phyloP scores from a whole-genome alignment of 257 asterid genomes.

The Solanum gracilifrons region DNA sequence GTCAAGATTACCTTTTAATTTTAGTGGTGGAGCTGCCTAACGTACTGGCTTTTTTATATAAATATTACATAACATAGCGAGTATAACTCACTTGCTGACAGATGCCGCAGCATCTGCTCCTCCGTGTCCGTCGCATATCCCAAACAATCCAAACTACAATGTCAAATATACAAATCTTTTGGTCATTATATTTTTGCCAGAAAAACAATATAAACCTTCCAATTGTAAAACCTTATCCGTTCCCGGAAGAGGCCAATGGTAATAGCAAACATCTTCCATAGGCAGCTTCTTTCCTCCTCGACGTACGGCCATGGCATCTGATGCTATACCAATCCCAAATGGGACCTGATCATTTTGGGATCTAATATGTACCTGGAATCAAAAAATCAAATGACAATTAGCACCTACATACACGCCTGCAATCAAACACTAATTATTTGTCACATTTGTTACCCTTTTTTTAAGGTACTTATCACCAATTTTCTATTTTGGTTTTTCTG shows the following conservation, averaged over 20 bases:
- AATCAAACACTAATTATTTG: not conserved
- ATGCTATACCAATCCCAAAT: conserved; percentile 71
- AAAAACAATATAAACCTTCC: not conserved
- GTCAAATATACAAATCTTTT: conserved; percentile 3
- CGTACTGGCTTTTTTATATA: not conserved
- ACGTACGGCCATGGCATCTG: conserved; percentile 83
- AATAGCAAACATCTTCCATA: conserved; percentile 86
- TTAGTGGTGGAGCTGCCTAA: not conserved
- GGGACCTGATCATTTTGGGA: conserved; percentile 52
- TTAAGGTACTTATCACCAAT: not conserved
- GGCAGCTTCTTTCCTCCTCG: conserved; percentile 79
- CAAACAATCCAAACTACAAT: conserved; percentile 79
- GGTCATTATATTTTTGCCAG: not conserved
- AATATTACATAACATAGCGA: not conserved
- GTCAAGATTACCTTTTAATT: not conserved
- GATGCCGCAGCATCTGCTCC: conserved; percentile 83
- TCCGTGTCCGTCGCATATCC: conserved; percentile 90
- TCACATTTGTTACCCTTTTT: not conserved
- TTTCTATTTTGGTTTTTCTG: not conserved
- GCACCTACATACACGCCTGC: not conserved
- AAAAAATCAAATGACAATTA: not conserved
- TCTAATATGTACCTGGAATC: conserved; percentile 51
- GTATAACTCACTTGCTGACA: conserved; percentile 72
- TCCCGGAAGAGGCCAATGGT: conserved; percentile 88
- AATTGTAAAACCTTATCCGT: conserved; percentile 55